phyloP scores from a whole-genome alignment of 2,329 filamentous ascomycete genomes.

The Colletotrichum orbiculare region DNA sequence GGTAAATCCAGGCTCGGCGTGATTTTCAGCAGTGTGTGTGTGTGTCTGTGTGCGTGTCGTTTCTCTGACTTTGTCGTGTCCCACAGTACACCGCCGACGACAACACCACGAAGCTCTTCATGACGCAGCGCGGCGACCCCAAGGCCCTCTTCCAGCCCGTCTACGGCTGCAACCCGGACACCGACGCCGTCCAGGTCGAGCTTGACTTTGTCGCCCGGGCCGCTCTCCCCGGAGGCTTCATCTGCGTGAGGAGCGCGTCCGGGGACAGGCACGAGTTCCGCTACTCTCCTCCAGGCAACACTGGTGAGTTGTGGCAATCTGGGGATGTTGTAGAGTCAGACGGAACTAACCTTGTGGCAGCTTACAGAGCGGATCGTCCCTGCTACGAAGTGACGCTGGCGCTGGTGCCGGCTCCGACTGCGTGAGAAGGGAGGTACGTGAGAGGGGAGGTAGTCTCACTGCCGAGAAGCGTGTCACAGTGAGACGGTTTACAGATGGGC shows the following conservation, averaged over 20 bases:
- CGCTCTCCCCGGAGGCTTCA: slow-evolving; percentile 47
- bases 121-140: slow-evolving; percentile 56
- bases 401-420: too few relatives aligned
- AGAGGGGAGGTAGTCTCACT: too few relatives aligned
- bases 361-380: too few relatives aligned
- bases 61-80: background rate
- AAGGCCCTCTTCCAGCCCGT: slow-evolving; percentile 52
- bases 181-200: slow-evolving; percentile 51
- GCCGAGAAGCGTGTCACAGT: too few relatives aligned
- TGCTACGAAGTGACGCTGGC: too few relatives aligned
- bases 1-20: slow-evolving; percentile 41
- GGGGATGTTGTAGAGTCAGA: too few relatives aligned
- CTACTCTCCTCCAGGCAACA: slow-evolving; percentile 53
- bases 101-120: slow-evolving; percentile 61
- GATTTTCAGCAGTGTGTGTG: background rate
- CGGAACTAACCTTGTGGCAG: too few relatives aligned
- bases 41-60: background rate
- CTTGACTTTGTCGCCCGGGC: slow-evolving; percentile 48
- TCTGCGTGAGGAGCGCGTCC: slow-evolving; percentile 52
- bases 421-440: too few relatives aligned
- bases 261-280: slow-evolving; percentile 54
- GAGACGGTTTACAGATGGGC: too few relatives aligned
- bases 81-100: slow-evolving; percentile 52
- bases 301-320: slow-evolving; percentile 41
- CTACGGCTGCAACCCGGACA: slow-evolving; percentile 55